Evolutionary conservation across 768 basidiomycete species (phyloP).

Genomic region (Rhizopogon vesiculosus): DNA sequence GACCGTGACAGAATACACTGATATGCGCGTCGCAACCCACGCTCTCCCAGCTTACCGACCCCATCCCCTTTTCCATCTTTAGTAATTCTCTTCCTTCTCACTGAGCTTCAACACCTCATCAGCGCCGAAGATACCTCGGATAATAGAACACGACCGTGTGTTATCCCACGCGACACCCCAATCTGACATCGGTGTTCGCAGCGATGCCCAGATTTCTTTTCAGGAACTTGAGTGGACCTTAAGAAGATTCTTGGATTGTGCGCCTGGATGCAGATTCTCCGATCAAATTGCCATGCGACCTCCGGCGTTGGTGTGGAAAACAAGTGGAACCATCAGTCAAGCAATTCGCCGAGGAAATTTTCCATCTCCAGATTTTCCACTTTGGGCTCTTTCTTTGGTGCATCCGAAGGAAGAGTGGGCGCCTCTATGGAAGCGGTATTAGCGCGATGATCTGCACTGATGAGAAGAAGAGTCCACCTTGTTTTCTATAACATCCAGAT

Average conservation of each 20-base stretch:
- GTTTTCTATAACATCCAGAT: constrained; percentile 29
- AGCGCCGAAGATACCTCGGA: neutral
- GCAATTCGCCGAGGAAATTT: constrained; percentile 64
- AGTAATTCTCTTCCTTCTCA: neutral
- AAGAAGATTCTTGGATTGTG: neutral
- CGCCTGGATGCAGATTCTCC: neutral
- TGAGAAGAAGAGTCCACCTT: constrained; percentile 23
- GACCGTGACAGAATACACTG: too few species aligned
- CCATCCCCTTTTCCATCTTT: neutral
- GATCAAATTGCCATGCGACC: neutral
- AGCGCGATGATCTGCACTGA: neutral
- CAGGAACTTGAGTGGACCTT: too few species aligned
- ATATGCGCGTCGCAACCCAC: too few species aligned
- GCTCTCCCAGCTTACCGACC: neutral
- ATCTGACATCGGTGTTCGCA: neutral
- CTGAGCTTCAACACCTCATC: neutral
- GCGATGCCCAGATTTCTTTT: neutral
- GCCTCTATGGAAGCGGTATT: constrained; percentile 34
- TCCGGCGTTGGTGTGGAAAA: neutral
- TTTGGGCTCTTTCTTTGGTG: constrained; percentile 37
- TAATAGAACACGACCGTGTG: neutral
- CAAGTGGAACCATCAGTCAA: constrained; percentile 29
- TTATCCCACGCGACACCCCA: neutral
- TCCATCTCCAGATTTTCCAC: constrained; percentile 45
- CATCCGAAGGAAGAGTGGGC: constrained; percentile 46